Percentiles rank a stretch among this genome's conserved stretches.
These are phyloP conservation scores for Linanthus parryae DNA, from an alignment of 148 eudicot species.

Conservation along the genomic window DNA sequence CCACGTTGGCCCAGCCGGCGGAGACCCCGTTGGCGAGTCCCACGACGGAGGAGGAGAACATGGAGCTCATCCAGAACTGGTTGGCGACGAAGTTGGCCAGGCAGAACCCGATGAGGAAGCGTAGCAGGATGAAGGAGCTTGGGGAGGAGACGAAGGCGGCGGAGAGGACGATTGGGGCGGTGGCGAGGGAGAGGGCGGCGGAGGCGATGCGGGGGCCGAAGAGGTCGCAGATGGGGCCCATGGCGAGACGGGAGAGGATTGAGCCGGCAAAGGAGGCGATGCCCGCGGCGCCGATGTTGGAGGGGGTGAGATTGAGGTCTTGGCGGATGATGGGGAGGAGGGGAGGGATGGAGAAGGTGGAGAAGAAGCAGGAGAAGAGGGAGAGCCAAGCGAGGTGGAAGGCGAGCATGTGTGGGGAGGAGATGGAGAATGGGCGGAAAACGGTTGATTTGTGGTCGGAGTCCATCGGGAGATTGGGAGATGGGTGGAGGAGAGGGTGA, in stretches of 20 bases:
- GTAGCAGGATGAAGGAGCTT: constrained; percentile 17
- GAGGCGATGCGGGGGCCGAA: constrained; percentile 45
- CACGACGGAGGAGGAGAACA: constrained; percentile 35
- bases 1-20: constrained; percentile 57
- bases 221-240: constrained; percentile 49
- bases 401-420: constrained; percentile 46
- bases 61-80: constrained; percentile 60
- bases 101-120: constrained; percentile 43
- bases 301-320: constrained; percentile 36
- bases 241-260: constrained; percentile 42
- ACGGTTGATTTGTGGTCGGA: constrained; percentile 32
- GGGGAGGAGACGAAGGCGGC: constrained; percentile 17
- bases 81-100: constrained; percentile 51
- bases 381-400: constrained; percentile 61
- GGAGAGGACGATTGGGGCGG: constrained; percentile 31
- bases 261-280: constrained; percentile 42
- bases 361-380: constrained; percentile 45
- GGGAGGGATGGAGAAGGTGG: constrained; percentile 57
- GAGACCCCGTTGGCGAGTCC: constrained; percentile 43
- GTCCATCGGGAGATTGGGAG: constrained; percentile 39
- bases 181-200: constrained; percentile 33
- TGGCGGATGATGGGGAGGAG: constrained; percentile 46
- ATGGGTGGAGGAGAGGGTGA: no score
- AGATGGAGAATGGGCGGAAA: constrained; percentile 23
- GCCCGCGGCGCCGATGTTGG: constrained; percentile 36